These are phyloP conservation scores for Alternaria angustiovoidea DNA, from an alignment of 2,329 filamentous ascomycete species.

Conservation along the genomic window DNA sequence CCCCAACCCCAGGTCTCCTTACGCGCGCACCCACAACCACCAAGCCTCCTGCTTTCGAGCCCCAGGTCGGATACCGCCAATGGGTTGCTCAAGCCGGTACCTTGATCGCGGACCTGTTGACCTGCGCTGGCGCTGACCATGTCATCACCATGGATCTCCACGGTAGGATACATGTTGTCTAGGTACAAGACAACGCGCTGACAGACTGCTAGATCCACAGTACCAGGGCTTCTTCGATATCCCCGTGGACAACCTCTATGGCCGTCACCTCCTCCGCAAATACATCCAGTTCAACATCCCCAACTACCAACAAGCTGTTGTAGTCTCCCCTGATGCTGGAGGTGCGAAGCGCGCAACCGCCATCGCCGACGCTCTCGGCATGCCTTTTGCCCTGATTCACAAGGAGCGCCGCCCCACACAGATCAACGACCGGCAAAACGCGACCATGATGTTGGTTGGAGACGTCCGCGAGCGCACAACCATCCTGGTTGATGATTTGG, in stretches of 20 bases:
- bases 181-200: constrained; percentile 4
- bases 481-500: constrained; percentile 92
- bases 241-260: constrained; percentile 97
- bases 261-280: constrained; percentile 73
- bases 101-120: constrained; percentile 90
- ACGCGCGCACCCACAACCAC: constrained; percentile 44
- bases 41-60: constrained; percentile 70
- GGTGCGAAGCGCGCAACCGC: constrained; percentile 95
- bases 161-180: constrained; percentile 20
- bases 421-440: constrained; percentile 80
- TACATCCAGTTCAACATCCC: constrained; percentile 82
- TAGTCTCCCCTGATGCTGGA: constrained; percentile 95
- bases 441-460: constrained; percentile 93
- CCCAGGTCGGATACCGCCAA: constrained; percentile 94
- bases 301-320: constrained; percentile 83
- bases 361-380: constrained; percentile 90
- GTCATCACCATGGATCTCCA: constrained; percentile 94
- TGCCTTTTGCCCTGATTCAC: constrained; percentile 97
- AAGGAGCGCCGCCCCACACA: constrained; percentile 93
- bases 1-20: constrained; percentile 20
- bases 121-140: constrained; percentile 94
- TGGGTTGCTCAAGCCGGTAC: constrained; percentile 99
- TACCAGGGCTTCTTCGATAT: constrained; percentile 99
- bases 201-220: constrained; percentile 76
- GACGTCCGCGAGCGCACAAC: constrained; percentile 81